Percentiles rank a stretch among this genome's conserved stretches.
Conservation (phyloP, 2,329 filamentous ascomycete genomes). For the Cordyceps pruinosa region DNA sequence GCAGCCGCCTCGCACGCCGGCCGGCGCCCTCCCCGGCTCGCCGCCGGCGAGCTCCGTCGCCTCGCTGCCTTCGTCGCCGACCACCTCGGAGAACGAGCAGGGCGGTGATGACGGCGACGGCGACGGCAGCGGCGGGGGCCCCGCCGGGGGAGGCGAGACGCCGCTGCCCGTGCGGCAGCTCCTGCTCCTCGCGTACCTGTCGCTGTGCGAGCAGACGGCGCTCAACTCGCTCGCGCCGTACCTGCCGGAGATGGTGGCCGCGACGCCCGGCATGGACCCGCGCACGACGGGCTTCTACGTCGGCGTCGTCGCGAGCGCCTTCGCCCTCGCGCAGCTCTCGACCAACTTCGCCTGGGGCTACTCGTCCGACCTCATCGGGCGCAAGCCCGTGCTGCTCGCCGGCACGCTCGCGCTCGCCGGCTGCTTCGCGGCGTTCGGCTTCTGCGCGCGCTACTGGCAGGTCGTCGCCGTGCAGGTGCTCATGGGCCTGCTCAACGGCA, state of each 20-base stretch:
- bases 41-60: constrained; percentile 11
- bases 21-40: constrained; percentile 36
- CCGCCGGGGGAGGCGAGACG: constrained; percentile 38
- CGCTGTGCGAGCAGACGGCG: constrained; percentile 89
- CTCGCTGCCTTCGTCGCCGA: constrained; percentile 11
- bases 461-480: constrained; percentile 76
- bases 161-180: constrained; percentile 81
- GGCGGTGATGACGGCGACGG: neutral
- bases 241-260: constrained; percentile 82
- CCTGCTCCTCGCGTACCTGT: constrained; percentile 76
- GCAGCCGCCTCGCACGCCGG: constrained; percentile 60
- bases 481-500: constrained; percentile 93
- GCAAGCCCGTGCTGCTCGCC: constrained; percentile 67
- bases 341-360: constrained; percentile 68
- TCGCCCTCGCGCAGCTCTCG: constrained; percentile 84
- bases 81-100: constrained; percentile 22
- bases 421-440: constrained; percentile 82
- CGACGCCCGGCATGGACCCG: constrained; percentile 71
- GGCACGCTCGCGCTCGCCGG: constrained; percentile 76
- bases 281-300: constrained; percentile 78
- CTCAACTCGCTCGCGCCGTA: constrained; percentile 96
- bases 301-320: constrained; percentile 80
- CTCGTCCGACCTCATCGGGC: constrained; percentile 58
- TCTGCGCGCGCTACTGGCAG: constrained; percentile 77
- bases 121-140: neutral